A percentile compares a stretch with the other conserved stretches of the same genome.
phyloP scores from a whole-genome alignment of 1,139 yeast genomes.

The Waltiozyma sp. region DNA sequence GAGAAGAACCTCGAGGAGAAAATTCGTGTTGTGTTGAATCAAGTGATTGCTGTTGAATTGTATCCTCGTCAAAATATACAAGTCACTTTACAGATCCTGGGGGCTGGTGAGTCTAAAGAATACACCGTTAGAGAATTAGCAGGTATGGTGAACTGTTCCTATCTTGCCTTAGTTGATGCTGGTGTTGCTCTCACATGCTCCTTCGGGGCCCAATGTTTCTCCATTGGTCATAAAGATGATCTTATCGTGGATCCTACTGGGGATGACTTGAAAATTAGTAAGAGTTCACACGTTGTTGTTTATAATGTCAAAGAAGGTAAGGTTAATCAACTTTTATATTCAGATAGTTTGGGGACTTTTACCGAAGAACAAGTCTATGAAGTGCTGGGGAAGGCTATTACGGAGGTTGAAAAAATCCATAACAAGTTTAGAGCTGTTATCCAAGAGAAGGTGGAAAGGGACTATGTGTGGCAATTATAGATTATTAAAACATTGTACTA shows the following conservation, averaged over 20 bases:
- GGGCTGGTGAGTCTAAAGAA: conserved; percentile 39
- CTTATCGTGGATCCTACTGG: conserved; percentile 34
- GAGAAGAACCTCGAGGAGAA: conserved; percentile 71
- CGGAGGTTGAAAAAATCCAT: conserved; percentile 35
- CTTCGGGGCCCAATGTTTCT: conserved; percentile 43
- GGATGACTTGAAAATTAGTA: conserved; percentile 28
- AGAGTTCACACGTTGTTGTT: conserved; percentile 59
- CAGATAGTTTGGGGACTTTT: conserved; percentile 69
- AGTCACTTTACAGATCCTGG: conserved; percentile 72
- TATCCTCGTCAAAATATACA: conserved; percentile 84
- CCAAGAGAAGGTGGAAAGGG: conserved; percentile 36
- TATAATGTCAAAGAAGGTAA: conserved; percentile 43
- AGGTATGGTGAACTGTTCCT: conserved; percentile 62
- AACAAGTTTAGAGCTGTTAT: conserved; percentile 34
- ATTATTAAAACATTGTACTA: too few relatives aligned
- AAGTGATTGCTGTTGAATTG: conserved; percentile 50
- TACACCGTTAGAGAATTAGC: conserved; percentile 45
- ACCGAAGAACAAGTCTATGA: conserved; percentile 41
- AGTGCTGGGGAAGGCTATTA: conserved; percentile 37
- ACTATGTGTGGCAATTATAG: conserved; percentile 43
- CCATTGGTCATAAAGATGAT: conserved; percentile 26
- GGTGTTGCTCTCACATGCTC: conserved; percentile 59
- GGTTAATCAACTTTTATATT: conserved; percentile 44
- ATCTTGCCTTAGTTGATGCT: conserved; percentile 68
- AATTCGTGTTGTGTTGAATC: conserved; percentile 48